Evolutionary conservation across 495 filamentous ascomycete species (phyloP).

Genomic region (Oidiodendron maius): DNA sequence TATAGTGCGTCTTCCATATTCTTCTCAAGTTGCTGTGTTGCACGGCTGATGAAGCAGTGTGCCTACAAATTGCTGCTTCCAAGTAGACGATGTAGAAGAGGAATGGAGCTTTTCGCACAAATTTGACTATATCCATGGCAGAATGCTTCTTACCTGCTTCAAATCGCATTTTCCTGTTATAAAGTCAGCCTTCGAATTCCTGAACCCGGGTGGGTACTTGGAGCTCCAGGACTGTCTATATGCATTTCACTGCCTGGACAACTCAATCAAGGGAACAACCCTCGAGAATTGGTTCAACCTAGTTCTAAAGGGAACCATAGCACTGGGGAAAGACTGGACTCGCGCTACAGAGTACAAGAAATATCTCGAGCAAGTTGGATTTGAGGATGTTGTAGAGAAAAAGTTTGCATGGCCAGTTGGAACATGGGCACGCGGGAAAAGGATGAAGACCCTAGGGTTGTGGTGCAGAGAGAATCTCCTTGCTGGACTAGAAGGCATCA

Average conservation of each 20-base stretch:
- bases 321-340: slow-evolving; percentile 8
- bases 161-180: slow-evolving; percentile 24
- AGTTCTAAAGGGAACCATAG: slow-evolving; percentile 20
- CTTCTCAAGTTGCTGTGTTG: background rate
- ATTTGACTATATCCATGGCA: slow-evolving; percentile 45
- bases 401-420: slow-evolving; percentile 41
- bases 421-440: slow-evolving; percentile 41
- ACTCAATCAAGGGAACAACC: slow-evolving; percentile 19
- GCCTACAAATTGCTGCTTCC: slow-evolving; percentile 40
- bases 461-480: slow-evolving; percentile 36
- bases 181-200: background rate
- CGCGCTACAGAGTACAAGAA: slow-evolving; percentile 2
- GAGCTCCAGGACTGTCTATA: slow-evolving; percentile 36
- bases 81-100: slow-evolving; percentile 46
- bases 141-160: slow-evolving; percentile 34
- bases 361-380: slow-evolving; percentile 47
- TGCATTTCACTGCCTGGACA: slow-evolving; percentile 22
- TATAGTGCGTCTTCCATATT: slow-evolving; percentile 23
- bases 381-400: slow-evolving; percentile 46
- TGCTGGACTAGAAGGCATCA: slow-evolving; percentile 39
- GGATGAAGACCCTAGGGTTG: slow-evolving; percentile 39
- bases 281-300: slow-evolving; percentile 25
- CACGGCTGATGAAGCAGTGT: slow-evolving; percentile 22
- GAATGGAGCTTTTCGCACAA: slow-evolving; percentile 36
- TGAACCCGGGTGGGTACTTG: slow-evolving; percentile 42